Conservation (phyloP, 495 filamentous ascomycete species). For the Rostrohypoxylon terebratum region DNA sequence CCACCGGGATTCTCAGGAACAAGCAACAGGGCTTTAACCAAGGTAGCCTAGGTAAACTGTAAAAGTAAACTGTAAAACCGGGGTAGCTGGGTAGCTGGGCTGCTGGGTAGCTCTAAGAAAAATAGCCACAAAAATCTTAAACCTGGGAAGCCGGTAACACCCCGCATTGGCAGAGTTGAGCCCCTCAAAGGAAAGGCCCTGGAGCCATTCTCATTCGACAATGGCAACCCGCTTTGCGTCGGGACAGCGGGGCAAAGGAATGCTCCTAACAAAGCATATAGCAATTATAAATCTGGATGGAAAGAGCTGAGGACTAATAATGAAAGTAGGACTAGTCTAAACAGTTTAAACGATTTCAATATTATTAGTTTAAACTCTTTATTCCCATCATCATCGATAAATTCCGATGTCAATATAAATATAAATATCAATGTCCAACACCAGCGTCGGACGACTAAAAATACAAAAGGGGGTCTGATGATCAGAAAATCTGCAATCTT, state of each 20-base stretch:
- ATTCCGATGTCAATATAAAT: neutral
- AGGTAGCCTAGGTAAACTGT: conserved; percentile 16
- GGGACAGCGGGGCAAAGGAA: conserved; percentile 32
- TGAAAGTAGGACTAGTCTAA: neutral
- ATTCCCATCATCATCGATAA: neutral
- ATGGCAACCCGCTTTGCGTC: conserved; percentile 29
- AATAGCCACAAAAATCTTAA: conserved; percentile 21
- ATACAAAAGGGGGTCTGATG: conserved; percentile 8
- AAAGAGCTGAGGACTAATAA: conserved; percentile 7
- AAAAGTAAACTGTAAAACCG: conserved; percentile 16
- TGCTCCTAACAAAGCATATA: neutral
- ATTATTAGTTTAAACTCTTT: neutral
- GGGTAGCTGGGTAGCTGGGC: conserved; percentile 1
- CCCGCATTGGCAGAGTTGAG: conserved; percentile 38
- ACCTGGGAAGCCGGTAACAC: conserved; percentile 34
- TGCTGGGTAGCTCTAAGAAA: conserved; percentile 16
- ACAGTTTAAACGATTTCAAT: neutral
- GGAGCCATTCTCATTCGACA: conserved; percentile 9
- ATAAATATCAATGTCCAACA: neutral
- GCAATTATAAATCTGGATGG: neutral
- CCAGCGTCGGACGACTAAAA: neutral
- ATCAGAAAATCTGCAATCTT: conserved; percentile 16
- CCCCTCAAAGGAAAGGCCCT: neutral
- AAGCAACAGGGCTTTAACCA: conserved; percentile 30
- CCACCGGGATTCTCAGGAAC: conserved; percentile 47